Conservation (phyloP, 257 asterid species). For the Nicotiana attenuata region DNA sequence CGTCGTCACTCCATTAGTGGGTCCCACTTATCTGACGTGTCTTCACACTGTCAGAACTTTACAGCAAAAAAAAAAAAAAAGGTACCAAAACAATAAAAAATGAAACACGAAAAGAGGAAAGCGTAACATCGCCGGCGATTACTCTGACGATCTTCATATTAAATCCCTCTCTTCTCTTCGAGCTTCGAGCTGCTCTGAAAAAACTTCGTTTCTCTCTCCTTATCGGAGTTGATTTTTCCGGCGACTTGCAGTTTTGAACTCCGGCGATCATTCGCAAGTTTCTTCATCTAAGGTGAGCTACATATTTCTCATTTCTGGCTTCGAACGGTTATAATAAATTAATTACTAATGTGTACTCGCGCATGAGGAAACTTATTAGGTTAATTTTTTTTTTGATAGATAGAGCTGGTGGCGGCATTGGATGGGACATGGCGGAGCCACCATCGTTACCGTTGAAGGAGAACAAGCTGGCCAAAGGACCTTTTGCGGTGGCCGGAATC, state of each 20-base stretch:
- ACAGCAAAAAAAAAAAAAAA: background rate
- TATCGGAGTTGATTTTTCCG: background rate
- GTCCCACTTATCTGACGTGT: constrained; percentile 9
- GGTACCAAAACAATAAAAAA: background rate
- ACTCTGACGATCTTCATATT: background rate
- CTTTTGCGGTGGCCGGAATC: constrained; percentile 79
- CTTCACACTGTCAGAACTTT: background rate
- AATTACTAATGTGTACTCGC: background rate
- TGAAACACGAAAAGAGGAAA: background rate
- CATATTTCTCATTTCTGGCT: background rate
- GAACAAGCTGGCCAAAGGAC: constrained; percentile 54
- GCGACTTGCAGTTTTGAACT: constrained; percentile 1
- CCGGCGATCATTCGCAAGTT: background rate
- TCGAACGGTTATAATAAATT: background rate
- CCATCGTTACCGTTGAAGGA: constrained; percentile 46
- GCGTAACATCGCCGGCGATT: constrained; percentile 1
- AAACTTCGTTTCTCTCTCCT: background rate
- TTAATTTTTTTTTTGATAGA: constrained; percentile 3
- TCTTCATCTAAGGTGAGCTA: background rate
- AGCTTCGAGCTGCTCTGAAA: background rate
- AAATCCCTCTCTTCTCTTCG: background rate
- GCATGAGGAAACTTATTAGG: background rate
- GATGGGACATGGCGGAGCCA: constrained; percentile 73
- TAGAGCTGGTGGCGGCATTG: constrained; percentile 29
- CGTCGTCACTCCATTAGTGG: background rate